These are phyloP conservation scores for Eragrostis nindensis DNA, from an alignment of 176 grass and related monocot species.

Conservation along the genomic window DNA sequence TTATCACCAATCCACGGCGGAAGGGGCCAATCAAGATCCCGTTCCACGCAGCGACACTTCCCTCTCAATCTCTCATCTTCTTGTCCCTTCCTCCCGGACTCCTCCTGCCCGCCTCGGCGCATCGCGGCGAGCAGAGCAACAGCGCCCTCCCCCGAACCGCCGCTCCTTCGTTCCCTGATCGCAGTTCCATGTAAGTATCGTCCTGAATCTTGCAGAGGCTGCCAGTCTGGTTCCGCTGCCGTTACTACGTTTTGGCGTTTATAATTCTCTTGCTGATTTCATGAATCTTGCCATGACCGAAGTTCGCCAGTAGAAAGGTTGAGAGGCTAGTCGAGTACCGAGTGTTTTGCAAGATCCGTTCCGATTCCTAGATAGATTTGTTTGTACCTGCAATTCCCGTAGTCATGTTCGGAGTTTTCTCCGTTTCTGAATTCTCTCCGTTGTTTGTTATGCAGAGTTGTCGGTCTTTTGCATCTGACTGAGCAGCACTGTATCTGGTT, in stretches of 20 bases:
- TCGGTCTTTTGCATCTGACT: neutral
- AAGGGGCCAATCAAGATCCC: neutral
- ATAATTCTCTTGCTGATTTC: neutral
- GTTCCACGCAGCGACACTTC: neutral
- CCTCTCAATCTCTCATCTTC: neutral
- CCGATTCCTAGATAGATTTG: neutral
- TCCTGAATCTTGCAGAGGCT: neutral
- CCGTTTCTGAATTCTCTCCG: neutral
- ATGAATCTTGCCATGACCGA: neutral
- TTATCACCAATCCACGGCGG: slow-evolving; percentile 11
- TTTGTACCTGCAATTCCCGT: neutral
- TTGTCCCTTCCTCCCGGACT: neutral
- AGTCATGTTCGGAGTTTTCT: too few relatives aligned
- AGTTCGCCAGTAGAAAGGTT: neutral
- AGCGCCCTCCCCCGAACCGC: neutral
- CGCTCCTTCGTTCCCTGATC: neutral
- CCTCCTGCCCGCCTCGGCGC: neutral
- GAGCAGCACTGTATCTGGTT: neutral
- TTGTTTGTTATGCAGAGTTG: slow-evolving; percentile 6
- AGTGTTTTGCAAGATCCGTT: neutral
- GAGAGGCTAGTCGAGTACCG: neutral
- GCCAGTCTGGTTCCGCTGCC: neutral
- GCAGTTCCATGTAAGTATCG: neutral
- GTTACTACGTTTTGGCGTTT: neutral
- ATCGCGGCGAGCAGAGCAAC: neutral